Evolutionary conservation across 768 basidiomycete genomes (phyloP), one percentile per base, ranked within the genome.

Genomic region (Gelatoporia subvermispora): DNA sequence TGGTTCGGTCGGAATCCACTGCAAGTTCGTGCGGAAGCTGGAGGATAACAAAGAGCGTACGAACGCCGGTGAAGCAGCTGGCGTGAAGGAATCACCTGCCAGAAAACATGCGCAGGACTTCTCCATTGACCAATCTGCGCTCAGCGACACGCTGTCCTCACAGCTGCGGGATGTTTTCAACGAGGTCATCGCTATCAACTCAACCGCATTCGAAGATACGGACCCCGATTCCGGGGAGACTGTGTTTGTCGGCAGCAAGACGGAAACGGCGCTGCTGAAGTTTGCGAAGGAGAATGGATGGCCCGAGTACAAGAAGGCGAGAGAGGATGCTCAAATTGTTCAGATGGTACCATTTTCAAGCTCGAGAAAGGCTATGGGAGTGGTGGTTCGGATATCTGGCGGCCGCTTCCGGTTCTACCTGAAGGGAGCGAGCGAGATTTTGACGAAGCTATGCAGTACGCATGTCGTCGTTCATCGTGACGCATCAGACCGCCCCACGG

Each of bases 271-370:
- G 1, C 75, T 98, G 16, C 73, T 98, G 15, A 76, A 81, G 56
- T 91, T 97, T 53, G 88, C 88, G 11, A 83, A 87, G 70, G 82
- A 87, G 25, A 79, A 87, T 36, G 71, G 75, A 13, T 98, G 93
- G 93, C 65, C 70, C 7, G 70, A 82, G 50, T 93, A 89, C 72
- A 78, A 71, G 63, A 59, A 74, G 43, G 81, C 77, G 2, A 77
- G 95, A 17, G 83, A 88, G 8, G 52, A 60, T 1, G 77, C 77
- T 18, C 61, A 74, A 7, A 65, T 93, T 35, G 68, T 91, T 1
- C 93, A 95, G 68, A 84, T 94, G 84, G 78, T 94, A 41, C 95
- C 95, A 0, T 96, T 97, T 70, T 90, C 88, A 7, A 92, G 89
- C 58, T 86, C 92, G 53, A 83, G 92, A 56, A 98, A 97, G 70